Evolutionary conservation across 83 land plant genomes (phyloP).

Genomic region (Picea abies): DNA sequence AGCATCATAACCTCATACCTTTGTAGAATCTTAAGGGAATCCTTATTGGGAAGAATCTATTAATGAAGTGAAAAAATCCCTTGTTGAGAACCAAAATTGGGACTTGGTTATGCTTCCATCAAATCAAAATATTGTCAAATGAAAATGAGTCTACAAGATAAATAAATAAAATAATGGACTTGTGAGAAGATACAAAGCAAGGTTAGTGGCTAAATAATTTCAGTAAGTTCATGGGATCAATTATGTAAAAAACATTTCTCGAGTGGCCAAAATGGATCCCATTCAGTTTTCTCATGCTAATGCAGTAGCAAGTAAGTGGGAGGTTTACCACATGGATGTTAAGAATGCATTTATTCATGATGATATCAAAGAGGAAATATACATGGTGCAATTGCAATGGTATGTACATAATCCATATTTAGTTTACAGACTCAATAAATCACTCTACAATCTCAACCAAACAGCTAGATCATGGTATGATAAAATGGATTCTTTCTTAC

Average conservation of each 20-base stretch:
- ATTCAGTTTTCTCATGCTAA: no score
- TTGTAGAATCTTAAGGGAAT: no score
- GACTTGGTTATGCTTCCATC: neutral
- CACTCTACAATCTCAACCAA: neutral
- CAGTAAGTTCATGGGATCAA: no score
- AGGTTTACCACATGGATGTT: neutral
- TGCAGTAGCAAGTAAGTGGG: neutral
- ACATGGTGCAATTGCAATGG: neutral
- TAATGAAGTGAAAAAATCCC: no score
- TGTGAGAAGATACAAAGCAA: no score
- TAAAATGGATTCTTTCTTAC: neutral
- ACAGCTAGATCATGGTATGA: neutral
- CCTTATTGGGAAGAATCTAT: no score
- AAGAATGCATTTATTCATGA: neutral
- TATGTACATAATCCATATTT: neutral
- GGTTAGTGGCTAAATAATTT: no score
- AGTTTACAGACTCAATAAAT: neutral
- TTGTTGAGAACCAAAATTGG: no score
- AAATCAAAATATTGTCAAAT: neutral
- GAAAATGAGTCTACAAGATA: neutral
- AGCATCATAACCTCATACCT: neutral
- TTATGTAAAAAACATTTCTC: no score
- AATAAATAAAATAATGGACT: neutral
- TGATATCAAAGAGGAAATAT: neutral
- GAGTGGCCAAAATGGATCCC: no score